These are phyloP conservation scores for Rosa rugosa DNA, from an alignment of 306 rosid species.

Conservation along the genomic window DNA sequence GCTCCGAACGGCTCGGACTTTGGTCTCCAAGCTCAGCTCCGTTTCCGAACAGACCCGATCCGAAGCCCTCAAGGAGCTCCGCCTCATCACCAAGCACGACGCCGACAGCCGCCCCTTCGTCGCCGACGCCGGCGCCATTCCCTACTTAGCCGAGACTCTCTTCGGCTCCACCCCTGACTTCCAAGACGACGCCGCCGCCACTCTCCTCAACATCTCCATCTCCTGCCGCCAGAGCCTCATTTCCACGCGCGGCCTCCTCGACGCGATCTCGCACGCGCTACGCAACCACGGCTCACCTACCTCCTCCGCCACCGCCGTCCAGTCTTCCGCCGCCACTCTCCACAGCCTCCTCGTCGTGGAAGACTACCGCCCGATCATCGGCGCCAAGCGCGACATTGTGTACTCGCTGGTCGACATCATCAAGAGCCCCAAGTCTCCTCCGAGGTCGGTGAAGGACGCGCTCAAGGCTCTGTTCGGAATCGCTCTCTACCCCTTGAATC, in stretches of 20 bases:
- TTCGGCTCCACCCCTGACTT: slow-evolving; percentile 51
- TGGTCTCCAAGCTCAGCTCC: slow-evolving; percentile 72
- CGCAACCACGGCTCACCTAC: slow-evolving; percentile 45
- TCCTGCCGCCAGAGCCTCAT: slow-evolving; percentile 55
- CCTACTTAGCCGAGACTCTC: slow-evolving; percentile 68
- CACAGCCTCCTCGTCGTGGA: slow-evolving; percentile 80
- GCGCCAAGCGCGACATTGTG: slow-evolving; percentile 79
- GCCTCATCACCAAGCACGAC: slow-evolving; percentile 63
- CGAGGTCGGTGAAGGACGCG: slow-evolving; percentile 76
- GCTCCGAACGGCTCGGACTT: slow-evolving; percentile 39
- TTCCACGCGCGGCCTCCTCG: slow-evolving; percentile 83
- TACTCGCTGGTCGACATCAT: slow-evolving; percentile 65
- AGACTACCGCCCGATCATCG: slow-evolving; percentile 64
- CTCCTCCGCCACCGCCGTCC: slow-evolving; percentile 71
- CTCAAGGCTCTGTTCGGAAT: slow-evolving; percentile 80
- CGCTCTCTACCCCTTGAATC: slow-evolving; percentile 64
- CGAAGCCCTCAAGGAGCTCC: slow-evolving; percentile 65
- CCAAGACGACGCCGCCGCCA: slow-evolving; percentile 89
- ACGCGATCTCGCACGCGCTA: slow-evolving; percentile 74
- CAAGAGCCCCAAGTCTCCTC: slow-evolving; percentile 47
- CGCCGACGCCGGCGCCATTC: slow-evolving; percentile 72
- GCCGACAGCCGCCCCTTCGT: slow-evolving; percentile 68
- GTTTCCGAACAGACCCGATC: slow-evolving; percentile 65
- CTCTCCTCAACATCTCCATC: slow-evolving; percentile 82
- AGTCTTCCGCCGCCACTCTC: slow-evolving; percentile 77